Evolutionary conservation across 768 basidiomycete species (phyloP).

Genomic region (Cystofilobasidium ferigula): DNA sequence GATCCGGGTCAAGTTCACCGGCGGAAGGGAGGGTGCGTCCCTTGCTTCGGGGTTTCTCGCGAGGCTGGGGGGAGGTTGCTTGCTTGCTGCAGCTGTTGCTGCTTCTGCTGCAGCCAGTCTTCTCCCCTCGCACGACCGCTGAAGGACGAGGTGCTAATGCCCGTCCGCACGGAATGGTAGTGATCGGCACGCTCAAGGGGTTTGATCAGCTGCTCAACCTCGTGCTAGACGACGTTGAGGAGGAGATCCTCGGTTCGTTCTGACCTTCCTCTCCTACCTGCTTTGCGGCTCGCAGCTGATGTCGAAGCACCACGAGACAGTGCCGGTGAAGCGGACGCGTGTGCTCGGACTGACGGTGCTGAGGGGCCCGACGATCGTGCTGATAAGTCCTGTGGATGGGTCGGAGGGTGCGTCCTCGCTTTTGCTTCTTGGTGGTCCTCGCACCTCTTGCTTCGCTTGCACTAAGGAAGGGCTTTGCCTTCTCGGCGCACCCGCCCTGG

Average conservation of each 20-base stretch:
- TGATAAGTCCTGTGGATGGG: constrained; percentile 89
- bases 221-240: constrained; percentile 89
- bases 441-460: too few species aligned
- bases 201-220: constrained; percentile 94
- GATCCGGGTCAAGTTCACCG: constrained; percentile 95
- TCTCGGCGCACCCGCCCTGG: neutral
- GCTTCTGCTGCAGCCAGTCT: constrained; percentile 7
- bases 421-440: too few species aligned
- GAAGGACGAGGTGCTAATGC: too few species aligned
- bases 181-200: constrained; percentile 84
- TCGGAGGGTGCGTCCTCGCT: constrained; percentile 47
- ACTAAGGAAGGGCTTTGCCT: neutral
- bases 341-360: constrained; percentile 72
- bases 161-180: constrained; percentile 43
- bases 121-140: neutral
- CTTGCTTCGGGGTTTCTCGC: neutral
- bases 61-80: neutral
- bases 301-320: neutral
- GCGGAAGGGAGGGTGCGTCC: constrained; percentile 74
- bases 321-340: constrained; percentile 32
- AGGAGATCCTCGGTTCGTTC: constrained; percentile 57
- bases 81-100: neutral
- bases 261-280: neutral
- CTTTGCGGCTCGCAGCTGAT: neutral
- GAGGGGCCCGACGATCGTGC: constrained; percentile 84